These are phyloP conservation scores for Saccharomyces hybrid DNA, from an alignment of 1,139 yeast genomes.

Conservation along the genomic window DNA sequence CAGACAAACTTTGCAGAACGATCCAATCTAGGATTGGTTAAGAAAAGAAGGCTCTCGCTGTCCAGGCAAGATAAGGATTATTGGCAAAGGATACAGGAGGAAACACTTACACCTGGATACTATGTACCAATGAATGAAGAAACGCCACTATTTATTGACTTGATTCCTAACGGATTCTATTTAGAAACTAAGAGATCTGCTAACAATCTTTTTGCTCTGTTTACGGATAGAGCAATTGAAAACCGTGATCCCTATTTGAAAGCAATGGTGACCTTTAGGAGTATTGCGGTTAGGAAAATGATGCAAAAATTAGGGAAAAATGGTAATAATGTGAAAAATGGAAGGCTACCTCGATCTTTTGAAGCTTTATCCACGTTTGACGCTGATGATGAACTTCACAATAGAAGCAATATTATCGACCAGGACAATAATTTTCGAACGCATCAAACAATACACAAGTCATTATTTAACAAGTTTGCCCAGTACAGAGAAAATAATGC, in stretches of 20 bases:
- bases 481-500: constrained; percentile 17
- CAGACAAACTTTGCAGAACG: neutral
- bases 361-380: constrained; percentile 21
- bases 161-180: constrained; percentile 22
- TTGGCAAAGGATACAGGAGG: neutral
- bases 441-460: constrained; percentile 19
- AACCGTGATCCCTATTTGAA: constrained; percentile 26
- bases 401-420: neutral
- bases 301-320: constrained; percentile 12
- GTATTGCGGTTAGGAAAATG: constrained; percentile 19
- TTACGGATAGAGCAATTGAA: constrained; percentile 22
- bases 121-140: neutral
- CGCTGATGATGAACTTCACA: constrained; percentile 12
- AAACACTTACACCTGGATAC: neutral
- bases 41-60: neutral
- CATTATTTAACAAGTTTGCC: constrained; percentile 25
- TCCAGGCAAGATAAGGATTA: neutral
- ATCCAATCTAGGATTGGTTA: neutral
- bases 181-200: constrained; percentile 27
- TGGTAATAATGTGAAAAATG: constrained; percentile 8
- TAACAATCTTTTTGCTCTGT: constrained; percentile 17
- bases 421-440: constrained; percentile 8
- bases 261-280: constrained; percentile 17
- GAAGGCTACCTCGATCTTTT: constrained; percentile 22
- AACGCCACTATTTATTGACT: constrained; percentile 12